Evolutionary conservation across 768 basidiomycete species (phyloP).

Genomic region (Galerina marginata): DNA sequence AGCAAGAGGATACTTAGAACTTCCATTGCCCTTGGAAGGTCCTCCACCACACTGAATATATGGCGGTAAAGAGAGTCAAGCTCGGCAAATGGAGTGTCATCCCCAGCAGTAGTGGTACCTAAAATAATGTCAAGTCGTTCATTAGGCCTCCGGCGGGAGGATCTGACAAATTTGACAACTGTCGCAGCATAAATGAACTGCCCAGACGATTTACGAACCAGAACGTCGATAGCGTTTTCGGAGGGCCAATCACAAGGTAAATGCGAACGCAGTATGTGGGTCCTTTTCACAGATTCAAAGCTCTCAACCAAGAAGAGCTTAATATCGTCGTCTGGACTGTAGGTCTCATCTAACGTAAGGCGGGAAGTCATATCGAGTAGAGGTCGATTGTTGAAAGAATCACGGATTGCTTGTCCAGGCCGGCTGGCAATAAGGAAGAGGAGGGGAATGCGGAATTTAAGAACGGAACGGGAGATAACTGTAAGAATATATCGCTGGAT

Average conservation of each 20-base stretch:
- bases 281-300: not conserved
- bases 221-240: not conserved
- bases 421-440: conserved; percentile 14
- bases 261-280: not conserved
- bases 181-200: conserved; percentile 17
- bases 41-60: conserved; percentile 10
- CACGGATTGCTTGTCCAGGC: conserved; percentile 9
- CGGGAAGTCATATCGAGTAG: not conserved
- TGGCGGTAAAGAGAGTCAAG: conserved; percentile 11
- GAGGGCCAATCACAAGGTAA: conserved; percentile 4
- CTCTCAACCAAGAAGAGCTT: not conserved
- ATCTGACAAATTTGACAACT: conserved; percentile 10
- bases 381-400: not conserved
- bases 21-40: not conserved
- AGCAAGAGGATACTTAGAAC: not conserved
- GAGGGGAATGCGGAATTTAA: not conserved
- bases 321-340: conserved; percentile 11
- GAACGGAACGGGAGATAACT: not conserved
- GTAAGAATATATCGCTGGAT: conserved; percentile 12
- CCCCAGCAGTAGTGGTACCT: not conserved
- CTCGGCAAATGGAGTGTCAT: conserved; percentile 12
- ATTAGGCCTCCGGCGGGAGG: not conserved
- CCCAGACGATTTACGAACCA: conserved; percentile 14
- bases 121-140: conserved; percentile 3
- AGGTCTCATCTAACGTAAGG: conserved; percentile 8